Evolutionary conservation across 78 protist species (phyloP).

Genomic region (Dictyostelium brefeldianum): DNA sequence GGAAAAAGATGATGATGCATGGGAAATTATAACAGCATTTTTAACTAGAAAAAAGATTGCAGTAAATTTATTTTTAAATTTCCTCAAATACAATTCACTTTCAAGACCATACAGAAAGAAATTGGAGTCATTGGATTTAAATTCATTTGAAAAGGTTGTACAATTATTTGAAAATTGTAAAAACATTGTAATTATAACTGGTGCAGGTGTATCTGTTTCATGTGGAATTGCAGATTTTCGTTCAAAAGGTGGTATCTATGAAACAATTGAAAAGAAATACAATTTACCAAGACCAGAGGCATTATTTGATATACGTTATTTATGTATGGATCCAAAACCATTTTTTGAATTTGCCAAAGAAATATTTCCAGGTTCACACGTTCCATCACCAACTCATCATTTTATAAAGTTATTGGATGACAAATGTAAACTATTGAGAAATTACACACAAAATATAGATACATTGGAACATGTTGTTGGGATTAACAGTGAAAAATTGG

Average conservation of each 20-base stretch:
- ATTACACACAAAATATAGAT: conserved; percentile 98
- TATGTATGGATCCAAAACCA: conserved; percentile 83
- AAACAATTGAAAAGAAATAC: conserved; percentile 89
- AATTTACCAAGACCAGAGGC: conserved; percentile 92
- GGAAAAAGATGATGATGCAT: conserved; percentile 59
- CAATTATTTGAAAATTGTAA: conserved; percentile 47
- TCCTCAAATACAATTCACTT: conserved; percentile 38
- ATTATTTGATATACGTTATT: conserved; percentile 83
- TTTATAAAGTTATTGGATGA: conserved; percentile 87
- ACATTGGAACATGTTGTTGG: conserved; percentile 93
- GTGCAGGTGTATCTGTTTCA: conserved; percentile 84
- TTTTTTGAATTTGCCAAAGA: conserved; percentile 92
- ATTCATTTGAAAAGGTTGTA: conserved; percentile 54
- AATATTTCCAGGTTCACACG: conserved; percentile 87
- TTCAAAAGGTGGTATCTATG: conserved; percentile 92
- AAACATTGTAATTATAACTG: conserved; percentile 79
- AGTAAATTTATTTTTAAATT: conserved; percentile 58
- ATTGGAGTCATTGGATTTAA: not conserved
- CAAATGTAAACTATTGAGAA: conserved; percentile 84
- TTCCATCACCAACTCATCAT: conserved; percentile 92
- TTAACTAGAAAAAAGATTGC: conserved; percentile 69
- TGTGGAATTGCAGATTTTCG: conserved; percentile 96
- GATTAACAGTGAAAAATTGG: conserved; percentile 41
- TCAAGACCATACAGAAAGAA: conserved; percentile 34
- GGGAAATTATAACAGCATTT: conserved; percentile 58